A percentile compares a stretch with the other conserved stretches of the same genome.
phyloP scores from a whole-genome alignment of 2,329 filamentous ascomycete species.

The Ophiostoma himal-ulmi region DNA sequence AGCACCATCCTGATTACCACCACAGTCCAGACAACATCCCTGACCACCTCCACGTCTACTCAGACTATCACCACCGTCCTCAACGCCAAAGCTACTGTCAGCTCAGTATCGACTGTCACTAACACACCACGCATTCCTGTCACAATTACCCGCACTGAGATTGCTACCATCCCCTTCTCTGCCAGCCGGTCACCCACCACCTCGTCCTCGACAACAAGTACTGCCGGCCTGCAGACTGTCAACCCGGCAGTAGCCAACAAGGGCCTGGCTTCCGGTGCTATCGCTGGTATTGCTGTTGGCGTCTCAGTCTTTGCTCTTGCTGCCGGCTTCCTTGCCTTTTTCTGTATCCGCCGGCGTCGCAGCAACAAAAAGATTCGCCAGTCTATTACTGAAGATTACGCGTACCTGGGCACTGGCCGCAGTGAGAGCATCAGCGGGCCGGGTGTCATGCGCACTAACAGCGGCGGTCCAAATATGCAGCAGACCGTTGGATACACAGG shows the following conservation, averaged over 20 bases:
- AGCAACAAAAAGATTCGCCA: constrained; percentile 8
- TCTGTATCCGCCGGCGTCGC: constrained; percentile 16
- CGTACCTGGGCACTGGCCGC: constrained; percentile 37
- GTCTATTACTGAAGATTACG: constrained; percentile 30
- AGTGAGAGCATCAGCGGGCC: constrained; percentile 20
- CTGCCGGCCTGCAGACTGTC: constrained; percentile 12
- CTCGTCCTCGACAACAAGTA: constrained; percentile 5
- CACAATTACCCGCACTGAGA: constrained; percentile 25
- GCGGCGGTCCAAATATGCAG: neutral
- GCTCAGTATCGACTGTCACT: constrained; percentile 26
- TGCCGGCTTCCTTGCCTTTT: constrained; percentile 14
- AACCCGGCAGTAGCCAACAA: neutral
- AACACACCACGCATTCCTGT: constrained; percentile 22
- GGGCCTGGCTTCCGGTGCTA: constrained; percentile 23
- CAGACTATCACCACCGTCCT: constrained; percentile 21
- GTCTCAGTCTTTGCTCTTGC: constrained; percentile 20
- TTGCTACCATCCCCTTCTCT: constrained; percentile 16
- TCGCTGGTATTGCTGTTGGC: constrained; percentile 28
- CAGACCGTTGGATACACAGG: constrained; percentile 19
- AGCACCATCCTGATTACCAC: neutral
- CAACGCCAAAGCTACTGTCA: constrained; percentile 25
- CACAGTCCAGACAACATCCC: constrained; percentile 17
- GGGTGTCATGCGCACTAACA: neutral
- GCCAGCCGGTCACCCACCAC: neutral
- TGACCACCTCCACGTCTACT: constrained; percentile 17